A percentile compares a stretch with the other conserved stretches of the same genome.
These are phyloP conservation scores for Debaryomycetaceae sp. DNA, from an alignment of 1,139 yeast species.

Conservation along the genomic window DNA sequence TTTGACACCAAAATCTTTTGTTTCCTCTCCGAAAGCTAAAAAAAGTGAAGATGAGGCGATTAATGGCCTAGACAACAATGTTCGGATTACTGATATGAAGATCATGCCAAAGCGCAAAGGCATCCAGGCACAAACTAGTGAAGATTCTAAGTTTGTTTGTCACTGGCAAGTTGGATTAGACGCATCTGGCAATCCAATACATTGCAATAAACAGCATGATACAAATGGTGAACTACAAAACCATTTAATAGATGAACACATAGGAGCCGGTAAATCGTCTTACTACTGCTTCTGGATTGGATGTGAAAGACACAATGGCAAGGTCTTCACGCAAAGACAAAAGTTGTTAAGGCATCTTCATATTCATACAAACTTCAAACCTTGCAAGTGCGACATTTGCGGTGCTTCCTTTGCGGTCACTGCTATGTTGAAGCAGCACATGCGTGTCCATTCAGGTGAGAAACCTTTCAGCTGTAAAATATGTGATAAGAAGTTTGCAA, in stretches of 20 bases:
- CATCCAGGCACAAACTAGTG: conserved; percentile 2
- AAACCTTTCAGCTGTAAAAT: conserved; percentile 48
- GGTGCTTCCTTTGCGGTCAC: conserved; percentile 68
- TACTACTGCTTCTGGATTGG: conserved; percentile 78
- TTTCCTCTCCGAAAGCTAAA: conserved; percentile 11
- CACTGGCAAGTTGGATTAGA: conserved; percentile 43
- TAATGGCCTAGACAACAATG: conserved; percentile 3
- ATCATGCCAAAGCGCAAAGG: conserved; percentile 27
- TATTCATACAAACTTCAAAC: conserved; percentile 82
- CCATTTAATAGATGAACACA: conserved; percentile 65
- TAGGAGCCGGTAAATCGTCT: conserved; percentile 67
- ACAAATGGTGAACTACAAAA: conserved; percentile 61
- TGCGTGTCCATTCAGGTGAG: conserved; percentile 86
- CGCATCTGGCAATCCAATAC: conserved; percentile 25
- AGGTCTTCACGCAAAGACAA: conserved; percentile 76
- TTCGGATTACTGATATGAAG: conserved; percentile 34
- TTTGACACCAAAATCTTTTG: conserved; percentile 11
- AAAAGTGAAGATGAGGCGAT: neutral
- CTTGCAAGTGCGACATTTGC: conserved; percentile 68
- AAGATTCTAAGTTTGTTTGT: conserved; percentile 34
- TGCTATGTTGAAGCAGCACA: conserved; percentile 66
- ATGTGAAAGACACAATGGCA: conserved; percentile 62
- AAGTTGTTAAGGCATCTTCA: conserved; percentile 83
- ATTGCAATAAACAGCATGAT: conserved; percentile 50
- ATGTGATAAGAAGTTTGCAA: conserved; percentile 53